Conservation (phyloP, 2,329 filamentous ascomycete genomes). For the Nannizziopsis barbatae region DNA sequence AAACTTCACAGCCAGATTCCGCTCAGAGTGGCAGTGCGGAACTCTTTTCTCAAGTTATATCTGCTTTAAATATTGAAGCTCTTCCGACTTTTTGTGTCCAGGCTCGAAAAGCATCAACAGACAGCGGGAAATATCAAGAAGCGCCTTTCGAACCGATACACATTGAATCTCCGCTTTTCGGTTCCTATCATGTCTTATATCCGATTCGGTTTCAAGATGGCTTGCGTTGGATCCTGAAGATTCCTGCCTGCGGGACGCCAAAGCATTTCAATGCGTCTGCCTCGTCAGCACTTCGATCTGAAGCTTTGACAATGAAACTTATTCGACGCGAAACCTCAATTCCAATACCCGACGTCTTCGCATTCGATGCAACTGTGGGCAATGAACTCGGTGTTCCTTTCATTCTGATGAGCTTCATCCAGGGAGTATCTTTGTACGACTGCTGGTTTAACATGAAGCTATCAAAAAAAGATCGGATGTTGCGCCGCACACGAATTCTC, state of each 20-base stretch:
- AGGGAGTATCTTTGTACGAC: conserved; percentile 9
- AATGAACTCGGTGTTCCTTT: conserved; percentile 10
- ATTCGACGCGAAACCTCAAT: conserved; percentile 10
- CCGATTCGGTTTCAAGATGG: conserved; percentile 11
- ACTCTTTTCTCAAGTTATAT: conserved; percentile 5
- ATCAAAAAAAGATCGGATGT: conserved; percentile 4
- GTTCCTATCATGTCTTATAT: conserved; percentile 8
- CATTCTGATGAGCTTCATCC: conserved; percentile 10
- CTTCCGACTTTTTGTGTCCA: conserved; percentile 5
- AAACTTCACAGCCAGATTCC: conserved; percentile 2
- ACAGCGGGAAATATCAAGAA: conserved; percentile 3
- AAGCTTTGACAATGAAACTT: conserved; percentile 10
- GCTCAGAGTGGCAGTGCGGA: conserved; percentile 5
- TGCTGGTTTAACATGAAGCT: conserved; percentile 8
- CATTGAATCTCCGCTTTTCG: conserved; percentile 6
- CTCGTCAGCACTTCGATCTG: conserved; percentile 9
- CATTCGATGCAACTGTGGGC: conserved; percentile 4
- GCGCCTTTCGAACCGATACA: conserved; percentile 7
- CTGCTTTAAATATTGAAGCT: conserved; percentile 4
- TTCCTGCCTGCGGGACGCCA: conserved; percentile 7
- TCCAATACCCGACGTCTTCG: conserved; percentile 8
- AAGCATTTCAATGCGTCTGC: conserved; percentile 7
- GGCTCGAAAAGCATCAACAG: conserved; percentile 9
- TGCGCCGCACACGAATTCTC: conserved; percentile 6
- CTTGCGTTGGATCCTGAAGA: conserved; percentile 11